Conservation (phyloP, 2,329 filamentous ascomycete genomes). For the Penicillium glabrum region DNA sequence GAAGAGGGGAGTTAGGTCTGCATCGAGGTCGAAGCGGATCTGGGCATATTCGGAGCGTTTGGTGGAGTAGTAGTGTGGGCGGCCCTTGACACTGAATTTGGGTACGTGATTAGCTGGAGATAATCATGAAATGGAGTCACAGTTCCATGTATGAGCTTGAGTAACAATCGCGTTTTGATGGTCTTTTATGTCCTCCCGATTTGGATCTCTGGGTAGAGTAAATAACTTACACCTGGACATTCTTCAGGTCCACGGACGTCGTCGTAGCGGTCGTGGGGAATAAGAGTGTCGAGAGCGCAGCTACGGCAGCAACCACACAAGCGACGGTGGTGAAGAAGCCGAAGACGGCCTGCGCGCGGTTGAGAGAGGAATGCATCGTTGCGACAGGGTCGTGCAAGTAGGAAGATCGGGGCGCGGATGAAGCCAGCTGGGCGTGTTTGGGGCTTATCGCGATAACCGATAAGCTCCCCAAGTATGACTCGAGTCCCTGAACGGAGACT, state of each 20-base stretch:
- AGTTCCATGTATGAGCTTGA: neutral
- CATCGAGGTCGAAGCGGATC: slow-evolving; percentile 88
- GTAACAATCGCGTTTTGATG: neutral
- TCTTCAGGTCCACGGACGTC: slow-evolving; percentile 49
- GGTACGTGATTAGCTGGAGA: neutral
- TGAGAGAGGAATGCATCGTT: slow-evolving; percentile 81
- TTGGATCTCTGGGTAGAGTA: neutral
- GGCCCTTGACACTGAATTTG: slow-evolving; percentile 69
- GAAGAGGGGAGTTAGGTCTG: slow-evolving; percentile 90
- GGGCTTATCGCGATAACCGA: slow-evolving; percentile 20
- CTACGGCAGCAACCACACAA: slow-evolving; percentile 74
- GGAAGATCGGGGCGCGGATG: slow-evolving; percentile 15
- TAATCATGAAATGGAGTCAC: neutral
- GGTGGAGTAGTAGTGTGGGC: slow-evolving; percentile 91
- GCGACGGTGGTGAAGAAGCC: slow-evolving; percentile 97
- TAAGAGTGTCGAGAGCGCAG: slow-evolving; percentile 74
- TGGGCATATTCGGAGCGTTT: slow-evolving; percentile 96
- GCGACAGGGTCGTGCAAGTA: slow-evolving; percentile 1
- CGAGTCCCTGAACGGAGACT: neutral
- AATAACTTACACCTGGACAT: slow-evolving; percentile 75
- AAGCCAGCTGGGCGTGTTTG: slow-evolving; percentile 30
- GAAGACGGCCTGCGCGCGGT: slow-evolving; percentile 87
- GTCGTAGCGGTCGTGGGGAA: slow-evolving; percentile 58
- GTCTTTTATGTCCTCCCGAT: neutral
- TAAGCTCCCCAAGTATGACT: slow-evolving; percentile 5